Evolutionary conservation across 1,284 basidiomycete genomes (phyloP), one percentile per base, ranked within the genome.

Genomic region (Caloboletus inedulis): DNA sequence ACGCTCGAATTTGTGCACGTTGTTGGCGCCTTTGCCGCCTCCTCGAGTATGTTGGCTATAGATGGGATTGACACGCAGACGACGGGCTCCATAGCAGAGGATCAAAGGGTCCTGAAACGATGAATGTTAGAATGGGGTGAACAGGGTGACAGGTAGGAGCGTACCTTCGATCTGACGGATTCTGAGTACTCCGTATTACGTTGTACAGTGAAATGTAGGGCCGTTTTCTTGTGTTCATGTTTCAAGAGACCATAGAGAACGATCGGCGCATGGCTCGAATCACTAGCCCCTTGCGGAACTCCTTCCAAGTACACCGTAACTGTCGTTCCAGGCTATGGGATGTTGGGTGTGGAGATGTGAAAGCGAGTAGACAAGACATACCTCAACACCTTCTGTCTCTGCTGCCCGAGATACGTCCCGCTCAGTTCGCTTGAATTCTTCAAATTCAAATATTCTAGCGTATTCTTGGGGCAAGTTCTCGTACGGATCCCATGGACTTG

Each of bases 1-100:
- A n/a, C 91, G 82, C 71, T 98, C 94, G 54, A 91, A 97, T 67
- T 98, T 99, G 79, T 99, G 95, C 2, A 97, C 94, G 61, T 98
- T 98, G 76, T 99, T 99, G 37, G 85, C 77, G 8, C 94, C 93
- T 65, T 89, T 91, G 7, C 89, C 90, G 8, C 94, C 92, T 10
- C 93, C 93, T 19, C 88, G 84, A 4, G 89, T 87, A 64, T 95
- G 94, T 64, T 98, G 94, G 58, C 92, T 95, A 73, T 91, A 98
- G 35, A 97, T 75, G 0, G 97, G 96, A 53, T 88, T 89, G 43
- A 96, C 85, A 12, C 77, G 76, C 61, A 96, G 79, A 42, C 94
- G 83, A 40, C 95, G 82, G 13, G 94, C 91, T 1, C 96, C 96
- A 13, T 96, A 82, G 64, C 92, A 94, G 1, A 98, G 75, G 23